These are phyloP conservation scores for Oleoguttula mirabilis DNA, from an alignment of 495 filamentous ascomycete species.

Conservation along the genomic window DNA sequence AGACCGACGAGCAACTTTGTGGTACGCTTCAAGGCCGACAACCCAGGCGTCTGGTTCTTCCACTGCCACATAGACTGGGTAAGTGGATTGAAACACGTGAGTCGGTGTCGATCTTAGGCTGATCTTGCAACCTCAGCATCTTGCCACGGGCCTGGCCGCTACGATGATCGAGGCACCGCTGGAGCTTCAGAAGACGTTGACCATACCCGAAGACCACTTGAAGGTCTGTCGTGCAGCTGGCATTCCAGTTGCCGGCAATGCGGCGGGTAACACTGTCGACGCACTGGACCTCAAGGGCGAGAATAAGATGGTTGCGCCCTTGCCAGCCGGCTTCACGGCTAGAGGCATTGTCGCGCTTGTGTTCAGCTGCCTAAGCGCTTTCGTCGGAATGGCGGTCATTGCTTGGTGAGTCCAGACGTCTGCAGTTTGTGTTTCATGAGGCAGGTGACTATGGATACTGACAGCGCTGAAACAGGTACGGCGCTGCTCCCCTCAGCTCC, in stretches of 20 bases:
- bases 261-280: slow-evolving; percentile 56
- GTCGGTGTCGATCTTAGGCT: too few relatives aligned
- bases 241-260: slow-evolving; percentile 52
- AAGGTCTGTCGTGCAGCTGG: slow-evolving; percentile 44
- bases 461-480: slow-evolving; percentile 16
- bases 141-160: slow-evolving; percentile 57
- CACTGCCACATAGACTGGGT: slow-evolving; percentile 80
- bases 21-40: slow-evolving; percentile 41
- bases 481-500: slow-evolving; percentile 18
- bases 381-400: slow-evolving; percentile 61
- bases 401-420: slow-evolving; percentile 41
- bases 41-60: slow-evolving; percentile 66
- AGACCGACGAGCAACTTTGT: slow-evolving; percentile 36
- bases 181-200: slow-evolving; percentile 46
- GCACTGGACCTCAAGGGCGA: slow-evolving; percentile 53
- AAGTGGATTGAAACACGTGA: too few relatives aligned
- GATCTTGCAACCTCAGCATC: too few relatives aligned
- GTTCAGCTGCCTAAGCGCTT: slow-evolving; percentile 56
- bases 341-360: slow-evolving; percentile 41
- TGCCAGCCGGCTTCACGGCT: slow-evolving; percentile 62
- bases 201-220: slow-evolving; percentile 51
- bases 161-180: slow-evolving; percentile 61
- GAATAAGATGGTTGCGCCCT: slow-evolving; percentile 39
- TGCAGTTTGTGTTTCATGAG: too few relatives aligned
- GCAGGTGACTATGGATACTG: too few relatives aligned